phyloP scores from a whole-genome alignment of 805 yeast species.

The Helenozyma rhizophorensis region DNA sequence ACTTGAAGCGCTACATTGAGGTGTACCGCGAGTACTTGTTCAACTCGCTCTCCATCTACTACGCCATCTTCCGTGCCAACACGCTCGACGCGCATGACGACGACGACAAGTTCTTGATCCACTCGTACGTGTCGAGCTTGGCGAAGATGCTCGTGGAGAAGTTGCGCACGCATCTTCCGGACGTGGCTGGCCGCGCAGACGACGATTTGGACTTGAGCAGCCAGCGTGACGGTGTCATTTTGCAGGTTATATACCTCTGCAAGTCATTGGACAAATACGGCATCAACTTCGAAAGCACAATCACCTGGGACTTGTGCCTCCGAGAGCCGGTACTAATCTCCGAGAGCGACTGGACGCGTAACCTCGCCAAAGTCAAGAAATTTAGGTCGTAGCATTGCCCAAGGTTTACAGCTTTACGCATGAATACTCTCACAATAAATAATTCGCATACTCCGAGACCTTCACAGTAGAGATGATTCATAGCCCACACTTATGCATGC shows the following conservation, averaged over 20 bases:
- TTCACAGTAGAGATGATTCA: no score
- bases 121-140: slow-evolving; percentile 28
- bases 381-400: slow-evolving; percentile 12
- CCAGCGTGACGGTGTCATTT: slow-evolving; percentile 59
- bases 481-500: no score
- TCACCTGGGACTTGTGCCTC: slow-evolving; percentile 38
- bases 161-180: slow-evolving; percentile 21
- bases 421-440: neutral
- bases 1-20: slow-evolving; percentile 76
- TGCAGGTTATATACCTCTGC: slow-evolving; percentile 87
- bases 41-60: slow-evolving; percentile 63
- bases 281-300: slow-evolving; percentile 60
- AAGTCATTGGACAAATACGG: slow-evolving; percentile 73
- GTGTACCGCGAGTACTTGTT: slow-evolving; percentile 79
- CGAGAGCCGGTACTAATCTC: slow-evolving; percentile 17
- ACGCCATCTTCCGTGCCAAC: slow-evolving; percentile 48
- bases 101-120: slow-evolving; percentile 20
- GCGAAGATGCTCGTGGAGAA: slow-evolving; percentile 22
- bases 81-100: slow-evolving; percentile 15
- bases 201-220: slow-evolving; percentile 33
- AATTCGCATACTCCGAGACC: no score
- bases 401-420: neutral
- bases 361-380: slow-evolving; percentile 32
- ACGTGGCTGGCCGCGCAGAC: slow-evolving; percentile 4
- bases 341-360: slow-evolving; percentile 33